A percentile compares a stretch with the other conserved stretches of the same genome.
These are phyloP conservation scores for Gryganskiella cystojenkinii DNA, from an alignment of 192 early-diverging fungal genomes.

Conservation along the genomic window DNA sequence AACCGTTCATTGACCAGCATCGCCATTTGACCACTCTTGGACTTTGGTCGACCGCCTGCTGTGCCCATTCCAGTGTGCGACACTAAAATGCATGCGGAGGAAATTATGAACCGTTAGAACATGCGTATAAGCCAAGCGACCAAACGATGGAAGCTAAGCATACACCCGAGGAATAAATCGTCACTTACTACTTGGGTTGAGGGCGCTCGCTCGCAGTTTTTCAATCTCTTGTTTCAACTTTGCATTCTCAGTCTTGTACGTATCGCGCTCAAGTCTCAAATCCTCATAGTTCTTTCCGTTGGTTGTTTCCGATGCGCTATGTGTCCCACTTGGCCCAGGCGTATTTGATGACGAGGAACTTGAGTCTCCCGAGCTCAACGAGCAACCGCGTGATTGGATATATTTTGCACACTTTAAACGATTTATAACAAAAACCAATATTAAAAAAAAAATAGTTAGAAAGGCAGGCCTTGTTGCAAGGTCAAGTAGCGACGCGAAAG, in stretches of 20 bases:
- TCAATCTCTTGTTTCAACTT: conserved; percentile 37
- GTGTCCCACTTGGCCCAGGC: no score
- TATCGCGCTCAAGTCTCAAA: conserved; percentile 40
- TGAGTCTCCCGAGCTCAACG: conserved; percentile 3
- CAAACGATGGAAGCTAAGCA: no score
- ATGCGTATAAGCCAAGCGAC: neutral
- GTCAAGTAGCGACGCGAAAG: no score
- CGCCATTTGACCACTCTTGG: conserved; percentile 29
- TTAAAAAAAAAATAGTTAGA: neutral
- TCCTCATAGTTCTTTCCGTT: conserved; percentile 17
- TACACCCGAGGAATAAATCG: no score
- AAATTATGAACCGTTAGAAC: neutral
- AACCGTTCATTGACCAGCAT: conserved; percentile 37
- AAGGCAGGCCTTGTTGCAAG: no score
- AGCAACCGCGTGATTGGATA: conserved; percentile 37
- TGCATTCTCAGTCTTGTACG: conserved; percentile 30
- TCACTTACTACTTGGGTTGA: conserved; percentile 23
- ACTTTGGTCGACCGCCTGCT: conserved; percentile 30
- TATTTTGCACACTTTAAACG: conserved; percentile 27
- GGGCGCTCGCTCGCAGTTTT: conserved; percentile 13
- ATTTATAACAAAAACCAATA: neutral
- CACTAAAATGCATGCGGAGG: neutral
- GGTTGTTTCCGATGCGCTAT: neutral
- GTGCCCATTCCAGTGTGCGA: conserved; percentile 7
- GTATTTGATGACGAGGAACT: neutral